A percentile compares a stretch with the other conserved stretches of the same genome.
These are phyloP conservation scores for Tolypocladium guangdongense DNA, from an alignment of 2,329 filamentous ascomycete genomes.

Conservation along the genomic window DNA sequence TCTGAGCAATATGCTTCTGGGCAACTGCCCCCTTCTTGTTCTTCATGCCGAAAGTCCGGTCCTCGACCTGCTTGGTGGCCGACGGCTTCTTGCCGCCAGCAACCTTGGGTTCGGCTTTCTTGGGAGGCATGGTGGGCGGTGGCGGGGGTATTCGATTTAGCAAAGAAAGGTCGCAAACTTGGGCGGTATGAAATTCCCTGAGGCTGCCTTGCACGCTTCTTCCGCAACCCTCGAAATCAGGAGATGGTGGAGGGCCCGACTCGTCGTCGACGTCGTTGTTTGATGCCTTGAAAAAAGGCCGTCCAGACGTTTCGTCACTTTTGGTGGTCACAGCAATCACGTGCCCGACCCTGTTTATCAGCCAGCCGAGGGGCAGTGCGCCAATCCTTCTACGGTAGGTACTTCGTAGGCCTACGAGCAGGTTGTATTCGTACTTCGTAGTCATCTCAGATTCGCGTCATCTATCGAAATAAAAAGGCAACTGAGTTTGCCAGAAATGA, in stretches of 20 bases:
- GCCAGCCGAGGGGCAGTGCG: not conserved
- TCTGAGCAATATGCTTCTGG: constrained; percentile 81
- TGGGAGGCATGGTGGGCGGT: constrained; percentile 58
- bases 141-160: constrained; percentile 9
- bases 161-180: not conserved
- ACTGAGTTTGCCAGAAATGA: too few species aligned
- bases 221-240: not conserved
- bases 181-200: too few species aligned
- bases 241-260: not conserved
- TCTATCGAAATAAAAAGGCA: not conserved
- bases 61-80: constrained; percentile 60
- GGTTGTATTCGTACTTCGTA: not conserved
- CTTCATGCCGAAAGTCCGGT: constrained; percentile 99
- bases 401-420: not conserved
- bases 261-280: constrained; percentile 1
- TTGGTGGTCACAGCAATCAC: constrained; percentile 14
- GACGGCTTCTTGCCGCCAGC: constrained; percentile 44
- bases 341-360: constrained; percentile 7
- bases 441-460: not conserved
- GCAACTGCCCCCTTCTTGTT: constrained; percentile 94
- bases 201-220: not conserved
- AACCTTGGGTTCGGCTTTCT: constrained; percentile 42
- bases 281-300: constrained; percentile 6
- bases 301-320: constrained; percentile 6
- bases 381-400: not conserved